Base-by-base conservation (phyloP, 2,329 filamentous ascomycete genomes). In the Tricladium varicosporioides region DNA sequence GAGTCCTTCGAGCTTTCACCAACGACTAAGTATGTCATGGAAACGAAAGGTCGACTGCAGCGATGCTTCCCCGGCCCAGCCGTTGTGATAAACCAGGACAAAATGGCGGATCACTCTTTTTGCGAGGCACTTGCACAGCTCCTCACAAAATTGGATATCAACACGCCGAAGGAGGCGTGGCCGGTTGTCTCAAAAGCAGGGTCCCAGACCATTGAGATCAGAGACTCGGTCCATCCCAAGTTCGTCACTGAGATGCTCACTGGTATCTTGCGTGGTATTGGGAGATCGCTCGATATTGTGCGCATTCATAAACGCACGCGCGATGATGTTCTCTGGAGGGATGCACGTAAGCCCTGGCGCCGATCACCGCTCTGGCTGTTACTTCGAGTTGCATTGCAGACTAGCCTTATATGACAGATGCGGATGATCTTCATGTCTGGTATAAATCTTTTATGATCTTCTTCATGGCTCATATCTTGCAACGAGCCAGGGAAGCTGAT, bases 361-460 rank as follows among this genome's bases (percentile, higher is more conserved):
- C 68, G 78, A 46, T 84, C 81, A 11, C 71, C 81, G 0, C 57
- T 79, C 0, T 86, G 81, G 81, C 70, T 86, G 0, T 69, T 84
- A 0, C 54, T 85, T 2, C 78, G 82, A 0, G 80, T 83, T 0
- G 66, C 73, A 0, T 58, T 83, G 2, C 80, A 85, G 51, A 57
- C 46, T 1, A 55, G 45, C 14, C 42, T 65, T 2, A 46, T 32
- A 15, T 10, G 27, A 11, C 10, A 47, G 10, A 18, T 31, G 0
- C 60, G 2, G 4, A 7, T 13, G 36, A n/a, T 7, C 31, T 42
- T 42, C 14, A 7, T 31, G 2, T 14, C 40, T 31, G 53, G 59
- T 85, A 83, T 69, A 85, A 85, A 56, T 57, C 64, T 0, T 79
- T 80, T 60, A 80, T 84, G 75, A 47, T 76, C 0, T 78, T 74